These are phyloP conservation scores for Trichophyton rubrum DNA, from an alignment of 2,329 filamentous ascomycete genomes.

Conservation along the genomic window DNA sequence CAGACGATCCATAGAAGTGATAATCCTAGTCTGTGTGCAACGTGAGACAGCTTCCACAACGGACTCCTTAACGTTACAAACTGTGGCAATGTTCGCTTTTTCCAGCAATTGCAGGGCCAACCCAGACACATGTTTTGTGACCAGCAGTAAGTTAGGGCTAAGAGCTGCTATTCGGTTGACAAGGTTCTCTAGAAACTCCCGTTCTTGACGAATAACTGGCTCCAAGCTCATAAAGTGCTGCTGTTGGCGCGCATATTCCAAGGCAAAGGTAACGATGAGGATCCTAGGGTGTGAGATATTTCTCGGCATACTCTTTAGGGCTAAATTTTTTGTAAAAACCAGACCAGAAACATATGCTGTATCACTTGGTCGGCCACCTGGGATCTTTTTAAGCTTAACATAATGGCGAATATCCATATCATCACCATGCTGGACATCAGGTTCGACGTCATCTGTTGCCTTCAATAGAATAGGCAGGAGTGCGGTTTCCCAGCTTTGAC, in stretches of 20 bases:
- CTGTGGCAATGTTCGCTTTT: conserved; percentile 80
- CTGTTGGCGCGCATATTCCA: conserved; percentile 89
- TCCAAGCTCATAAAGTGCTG: conserved; percentile 97
- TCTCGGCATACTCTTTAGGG: conserved; percentile 89
- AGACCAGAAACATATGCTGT: conserved; percentile 95
- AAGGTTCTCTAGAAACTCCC: conserved; percentile 81
- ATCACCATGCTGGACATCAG: conserved; percentile 78
- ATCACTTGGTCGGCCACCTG: conserved; percentile 76
- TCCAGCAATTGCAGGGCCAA: conserved; percentile 79
- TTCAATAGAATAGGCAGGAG: conserved; percentile 79
- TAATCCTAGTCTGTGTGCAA: conserved; percentile 81
- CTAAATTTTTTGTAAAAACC: conserved; percentile 94
- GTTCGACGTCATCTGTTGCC: conserved; percentile 88
- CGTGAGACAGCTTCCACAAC: conserved; percentile 90
- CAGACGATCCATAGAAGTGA: conserved; percentile 90
- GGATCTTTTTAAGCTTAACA: conserved; percentile 93
- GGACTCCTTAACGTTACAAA: conserved; percentile 91
- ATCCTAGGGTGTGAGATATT: conserved; percentile 75
- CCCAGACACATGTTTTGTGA: conserved; percentile 84
- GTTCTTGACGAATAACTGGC: conserved; percentile 90
- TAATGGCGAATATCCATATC: conserved; percentile 97
- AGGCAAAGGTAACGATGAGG: conserved; percentile 82
- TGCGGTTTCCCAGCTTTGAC: conserved; percentile 74
- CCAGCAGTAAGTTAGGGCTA: conserved; percentile 73
- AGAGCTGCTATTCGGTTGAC: conserved; percentile 83